These are phyloP conservation scores for Blastobotrys chiropterorum DNA, from an alignment of 805 yeast genomes.

Conservation along the genomic window DNA sequence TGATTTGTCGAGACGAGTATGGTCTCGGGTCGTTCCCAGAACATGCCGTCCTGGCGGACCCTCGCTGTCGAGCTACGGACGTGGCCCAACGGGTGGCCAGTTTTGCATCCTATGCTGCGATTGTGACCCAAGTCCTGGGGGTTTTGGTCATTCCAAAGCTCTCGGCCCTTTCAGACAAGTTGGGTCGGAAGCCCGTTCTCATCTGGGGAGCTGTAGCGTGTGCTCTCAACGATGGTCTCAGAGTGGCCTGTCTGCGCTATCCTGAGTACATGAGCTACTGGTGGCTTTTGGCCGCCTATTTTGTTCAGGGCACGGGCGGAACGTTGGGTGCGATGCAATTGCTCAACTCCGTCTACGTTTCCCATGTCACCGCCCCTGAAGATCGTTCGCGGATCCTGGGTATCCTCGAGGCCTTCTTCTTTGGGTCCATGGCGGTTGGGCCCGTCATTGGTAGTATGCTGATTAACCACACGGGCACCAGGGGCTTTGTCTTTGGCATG, in stretches of 20 bases:
- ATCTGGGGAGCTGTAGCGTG: constrained; percentile 14
- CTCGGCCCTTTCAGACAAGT: constrained; percentile 56
- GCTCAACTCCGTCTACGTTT: constrained; percentile 59
- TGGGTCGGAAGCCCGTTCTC: constrained; percentile 53
- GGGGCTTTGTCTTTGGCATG: constrained; percentile 11
- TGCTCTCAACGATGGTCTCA: constrained; percentile 13
- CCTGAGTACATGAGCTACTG: constrained; percentile 20
- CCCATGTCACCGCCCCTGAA: constrained; percentile 64
- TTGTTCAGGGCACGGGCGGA: constrained; percentile 54
- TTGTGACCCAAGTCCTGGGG: constrained; percentile 14
- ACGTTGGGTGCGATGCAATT: constrained; percentile 51
- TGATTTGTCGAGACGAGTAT: constrained; percentile 19
- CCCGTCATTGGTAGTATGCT: constrained; percentile 22
- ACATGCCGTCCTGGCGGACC: constrained; percentile 7
- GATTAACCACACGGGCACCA: constrained; percentile 9
- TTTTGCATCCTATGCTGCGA: constrained; percentile 13
- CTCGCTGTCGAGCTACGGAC: constrained; percentile 16
- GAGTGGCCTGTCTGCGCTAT: constrained; percentile 13
- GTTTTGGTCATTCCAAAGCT: constrained; percentile 35
- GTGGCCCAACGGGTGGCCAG: constrained; percentile 20
- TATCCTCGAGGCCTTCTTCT: constrained; percentile 23
- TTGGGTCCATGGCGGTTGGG: constrained; percentile 26
- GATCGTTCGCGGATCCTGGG: constrained; percentile 38
- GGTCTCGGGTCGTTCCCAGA: not conserved
- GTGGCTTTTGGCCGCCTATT: constrained; percentile 38